Evolutionary conservation across 805 yeast species (phyloP).

Genomic region (Candida nemodendra): DNA sequence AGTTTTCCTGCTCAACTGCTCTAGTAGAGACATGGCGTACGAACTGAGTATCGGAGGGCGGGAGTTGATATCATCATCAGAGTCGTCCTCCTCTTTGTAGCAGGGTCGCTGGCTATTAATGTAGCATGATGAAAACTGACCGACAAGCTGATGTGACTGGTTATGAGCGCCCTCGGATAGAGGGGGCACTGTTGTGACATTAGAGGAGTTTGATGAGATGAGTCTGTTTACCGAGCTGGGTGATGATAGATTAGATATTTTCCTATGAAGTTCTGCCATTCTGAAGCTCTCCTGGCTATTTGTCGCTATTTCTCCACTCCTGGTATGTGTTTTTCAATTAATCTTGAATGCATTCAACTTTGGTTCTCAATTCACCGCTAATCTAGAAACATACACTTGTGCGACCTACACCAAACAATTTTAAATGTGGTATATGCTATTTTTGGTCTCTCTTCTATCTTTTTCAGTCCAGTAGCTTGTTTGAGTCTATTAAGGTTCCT

Average conservation of each 20-base stretch:
- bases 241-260: conserved; percentile 22
- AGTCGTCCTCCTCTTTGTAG: conserved; percentile 19
- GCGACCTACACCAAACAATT: too few relatives aligned
- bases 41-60: conserved; percentile 55
- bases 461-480: too few relatives aligned
- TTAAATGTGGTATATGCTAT: too few relatives aligned
- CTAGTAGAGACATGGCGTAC: conserved; percentile 48
- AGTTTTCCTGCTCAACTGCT: conserved; percentile 29
- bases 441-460: too few relatives aligned
- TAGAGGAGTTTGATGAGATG: conserved; percentile 17
- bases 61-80: conserved; percentile 42
- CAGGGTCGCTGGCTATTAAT: conserved; percentile 2
- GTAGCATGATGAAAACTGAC: conserved; percentile 6
- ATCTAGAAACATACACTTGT: too few relatives aligned
- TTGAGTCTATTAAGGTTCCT: too few relatives aligned
- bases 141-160: conserved; percentile 1
- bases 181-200: conserved; percentile 18
- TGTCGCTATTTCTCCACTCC: too few relatives aligned
- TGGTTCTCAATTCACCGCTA: too few relatives aligned
- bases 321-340: too few relatives aligned
- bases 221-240: conserved; percentile 18
- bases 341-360: too few relatives aligned
- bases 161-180: conserved; percentile 11
- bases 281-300: too few relatives aligned
- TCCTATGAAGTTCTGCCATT: conserved; percentile 25